Evolutionary conservation across 2,329 filamentous ascomycete genomes (phyloP).

Genomic region (Fusarium beomiforme): DNA sequence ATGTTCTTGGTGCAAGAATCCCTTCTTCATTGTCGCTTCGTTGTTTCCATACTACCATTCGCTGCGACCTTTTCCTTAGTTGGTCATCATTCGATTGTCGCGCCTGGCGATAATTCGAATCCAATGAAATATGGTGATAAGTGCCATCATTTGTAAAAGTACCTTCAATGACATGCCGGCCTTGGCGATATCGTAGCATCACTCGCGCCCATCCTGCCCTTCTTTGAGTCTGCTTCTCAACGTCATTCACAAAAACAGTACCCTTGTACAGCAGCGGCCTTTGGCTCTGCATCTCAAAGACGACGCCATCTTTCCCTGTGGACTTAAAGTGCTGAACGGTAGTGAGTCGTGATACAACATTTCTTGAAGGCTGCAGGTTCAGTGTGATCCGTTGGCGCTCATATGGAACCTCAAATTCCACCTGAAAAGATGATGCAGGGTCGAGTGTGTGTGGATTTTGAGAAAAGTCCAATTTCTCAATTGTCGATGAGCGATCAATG

Average conservation of each 20-base stretch:
- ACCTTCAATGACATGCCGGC: conserved; percentile 19
- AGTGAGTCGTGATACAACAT: conserved; percentile 24
- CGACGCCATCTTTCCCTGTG: not conserved
- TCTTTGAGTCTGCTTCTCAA: not conserved
- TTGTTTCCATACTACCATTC: conserved; percentile 31
- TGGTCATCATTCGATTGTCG: not conserved
- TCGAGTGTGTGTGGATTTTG: conserved; percentile 3
- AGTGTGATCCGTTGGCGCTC: not conserved
- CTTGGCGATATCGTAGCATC: conserved; percentile 11
- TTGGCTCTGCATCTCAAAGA: not conserved
- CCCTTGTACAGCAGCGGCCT: conserved; percentile 25
- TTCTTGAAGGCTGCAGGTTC: conserved; percentile 18
- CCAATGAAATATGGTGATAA: conserved; percentile 25
- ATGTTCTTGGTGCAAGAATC: not conserved
- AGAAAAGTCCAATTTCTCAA: conserved; percentile 17
- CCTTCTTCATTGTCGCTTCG: not conserved
- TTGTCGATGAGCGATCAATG: not conserved
- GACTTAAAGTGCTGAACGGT: conserved; percentile 13
- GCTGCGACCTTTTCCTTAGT: not conserved
- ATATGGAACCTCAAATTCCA: conserved; percentile 20
- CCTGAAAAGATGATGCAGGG: conserved; percentile 16
- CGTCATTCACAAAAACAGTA: not conserved
- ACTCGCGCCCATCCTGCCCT: conserved; percentile 27
- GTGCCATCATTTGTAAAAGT: conserved; percentile 29
- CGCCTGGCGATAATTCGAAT: conserved; percentile 18